Percentiles rank a stretch among this genome's conserved stretches.
phyloP scores from a whole-genome alignment of 306 rosid species.

The Benincasa hispida region DNA sequence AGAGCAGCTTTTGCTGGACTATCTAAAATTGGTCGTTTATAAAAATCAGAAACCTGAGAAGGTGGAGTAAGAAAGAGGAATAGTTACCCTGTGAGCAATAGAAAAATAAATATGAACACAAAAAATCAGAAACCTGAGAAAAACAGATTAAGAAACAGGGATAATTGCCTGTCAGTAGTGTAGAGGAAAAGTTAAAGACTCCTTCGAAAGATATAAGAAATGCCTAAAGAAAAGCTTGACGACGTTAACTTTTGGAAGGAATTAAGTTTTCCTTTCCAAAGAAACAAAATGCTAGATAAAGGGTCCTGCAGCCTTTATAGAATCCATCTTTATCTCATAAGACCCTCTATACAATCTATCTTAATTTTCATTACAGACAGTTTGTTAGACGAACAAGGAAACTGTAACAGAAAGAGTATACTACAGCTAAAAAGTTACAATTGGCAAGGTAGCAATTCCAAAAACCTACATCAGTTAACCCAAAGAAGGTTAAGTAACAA shows the following conservation, averaged over 20 bases:
- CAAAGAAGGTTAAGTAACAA: background rate
- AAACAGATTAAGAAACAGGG: background rate
- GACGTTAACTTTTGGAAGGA: background rate
- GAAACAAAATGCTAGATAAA: background rate
- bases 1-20: constrained; percentile 86
- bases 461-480: background rate
- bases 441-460: background rate
- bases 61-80: background rate
- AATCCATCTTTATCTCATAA: background rate
- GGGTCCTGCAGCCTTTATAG: background rate
- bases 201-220: background rate
- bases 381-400: background rate
- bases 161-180: background rate
- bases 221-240: background rate
- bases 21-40: constrained; percentile 69
- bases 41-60: constrained; percentile 73
- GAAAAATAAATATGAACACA: background rate
- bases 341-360: background rate
- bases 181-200: background rate
- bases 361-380: background rate
- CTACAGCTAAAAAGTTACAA: background rate
- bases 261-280: background rate
- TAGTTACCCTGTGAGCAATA: background rate
- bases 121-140: constrained; percentile 59
- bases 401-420: background rate